Conservation (phyloP, 495 filamentous ascomycete species). For the Podospora conica region DNA sequence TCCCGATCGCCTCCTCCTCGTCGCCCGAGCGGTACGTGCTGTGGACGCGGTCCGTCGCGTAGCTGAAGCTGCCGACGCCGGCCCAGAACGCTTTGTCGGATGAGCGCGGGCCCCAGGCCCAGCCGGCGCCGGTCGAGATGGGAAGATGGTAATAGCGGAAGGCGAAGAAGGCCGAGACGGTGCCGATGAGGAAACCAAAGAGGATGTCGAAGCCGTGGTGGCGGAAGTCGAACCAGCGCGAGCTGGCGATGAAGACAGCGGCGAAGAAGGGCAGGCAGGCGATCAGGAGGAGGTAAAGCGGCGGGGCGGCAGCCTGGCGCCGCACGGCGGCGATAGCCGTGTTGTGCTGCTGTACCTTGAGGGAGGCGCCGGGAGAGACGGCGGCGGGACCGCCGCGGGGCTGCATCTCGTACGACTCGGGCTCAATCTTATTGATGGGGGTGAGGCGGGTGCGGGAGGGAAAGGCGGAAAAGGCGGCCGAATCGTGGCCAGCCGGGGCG, state of each 20-base stretch:
- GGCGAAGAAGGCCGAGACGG: constrained; percentile 40
- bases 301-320: constrained; percentile 63
- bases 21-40: constrained; percentile 30
- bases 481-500: constrained; percentile 33
- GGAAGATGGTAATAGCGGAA: constrained; percentile 60
- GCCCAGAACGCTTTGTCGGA: constrained; percentile 53
- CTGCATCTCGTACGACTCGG: constrained; percentile 26
- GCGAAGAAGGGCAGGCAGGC: constrained; percentile 56
- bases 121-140: constrained; percentile 53
- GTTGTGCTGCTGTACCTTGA: constrained; percentile 31
- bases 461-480: constrained; percentile 40
- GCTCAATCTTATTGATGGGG: constrained; percentile 13
- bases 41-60: constrained; percentile 35
- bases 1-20: constrained; percentile 27
- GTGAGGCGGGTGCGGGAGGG: constrained; percentile 37
- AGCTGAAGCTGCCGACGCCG: constrained; percentile 52
- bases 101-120: constrained; percentile 51
- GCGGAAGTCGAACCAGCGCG: constrained; percentile 71
- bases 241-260: constrained; percentile 50
- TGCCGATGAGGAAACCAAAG: constrained; percentile 64
- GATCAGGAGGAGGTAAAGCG: constrained; percentile 62
- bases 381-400: constrained; percentile 17
- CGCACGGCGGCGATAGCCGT: constrained; percentile 41
- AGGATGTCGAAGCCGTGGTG: constrained; percentile 90
- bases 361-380: constrained; percentile 21